phyloP scores from a whole-genome alignment of 306 rosid genomes.

The Vachellia collinsii region DNA sequence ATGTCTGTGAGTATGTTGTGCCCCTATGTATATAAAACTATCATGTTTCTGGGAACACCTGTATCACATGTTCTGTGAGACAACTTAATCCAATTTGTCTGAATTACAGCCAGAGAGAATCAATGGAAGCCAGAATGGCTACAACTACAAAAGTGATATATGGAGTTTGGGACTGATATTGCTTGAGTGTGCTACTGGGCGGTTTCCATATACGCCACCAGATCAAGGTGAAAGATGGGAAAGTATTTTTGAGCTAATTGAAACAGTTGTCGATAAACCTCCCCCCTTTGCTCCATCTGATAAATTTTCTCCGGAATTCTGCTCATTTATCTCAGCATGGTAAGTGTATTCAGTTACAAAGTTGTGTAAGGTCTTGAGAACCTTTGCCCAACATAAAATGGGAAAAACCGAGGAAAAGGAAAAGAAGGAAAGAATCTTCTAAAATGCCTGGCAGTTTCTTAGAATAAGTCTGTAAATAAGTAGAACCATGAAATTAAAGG shows the following conservation, averaged over 20 bases:
- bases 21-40: constrained; percentile 5
- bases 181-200: constrained; percentile 88
- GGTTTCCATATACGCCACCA: constrained; percentile 87
- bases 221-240: constrained; percentile 74
- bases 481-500: background rate
- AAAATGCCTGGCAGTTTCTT: background rate
- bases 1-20: constrained; percentile 86
- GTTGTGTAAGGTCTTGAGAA: constrained; percentile 13
- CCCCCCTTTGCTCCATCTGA: constrained; percentile 81
- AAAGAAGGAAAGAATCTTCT: background rate
- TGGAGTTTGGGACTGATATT: constrained; percentile 92
- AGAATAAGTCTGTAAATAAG: background rate
- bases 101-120: constrained; percentile 93
- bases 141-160: constrained; percentile 87
- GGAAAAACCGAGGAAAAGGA: background rate
- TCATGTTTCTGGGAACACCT: constrained; percentile 5
- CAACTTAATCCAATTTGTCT: constrained; percentile 23
- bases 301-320: constrained; percentile 78
- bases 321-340: constrained; percentile 92
- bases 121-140: constrained; percentile 46
- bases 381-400: constrained; percentile 18
- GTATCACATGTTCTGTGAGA: background rate
- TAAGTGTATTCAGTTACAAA: constrained; percentile 44
- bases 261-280: constrained; percentile 71
- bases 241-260: constrained; percentile 85